These are phyloP conservation scores for Exophiala dermatitidis DNA, from an alignment of 2,329 filamentous ascomycete genomes.

Conservation along the genomic window DNA sequence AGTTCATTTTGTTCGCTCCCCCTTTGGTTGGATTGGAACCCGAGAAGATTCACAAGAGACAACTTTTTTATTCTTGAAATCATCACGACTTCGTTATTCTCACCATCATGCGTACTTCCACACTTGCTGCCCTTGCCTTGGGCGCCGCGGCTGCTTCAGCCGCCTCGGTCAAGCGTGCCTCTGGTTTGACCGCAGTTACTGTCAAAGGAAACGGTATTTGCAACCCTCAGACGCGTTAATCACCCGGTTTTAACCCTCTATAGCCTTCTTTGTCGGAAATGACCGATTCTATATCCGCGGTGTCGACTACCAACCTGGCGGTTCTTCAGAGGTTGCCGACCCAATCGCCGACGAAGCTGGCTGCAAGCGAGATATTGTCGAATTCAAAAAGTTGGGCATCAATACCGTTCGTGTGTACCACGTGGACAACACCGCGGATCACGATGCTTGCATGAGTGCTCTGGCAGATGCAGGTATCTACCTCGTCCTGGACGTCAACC, in stretches of 20 bases:
- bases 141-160: slow-evolving; percentile 43
- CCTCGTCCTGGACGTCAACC: slow-evolving; percentile 86
- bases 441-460: slow-evolving; percentile 77
- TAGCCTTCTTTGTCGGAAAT: slow-evolving; percentile 56
- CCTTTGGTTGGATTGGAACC: slow-evolving; percentile 3
- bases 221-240: not conserved
- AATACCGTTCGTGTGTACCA: slow-evolving; percentile 92
- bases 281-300: slow-evolving; percentile 49
- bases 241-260: slow-evolving; percentile 24
- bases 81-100: slow-evolving; percentile 2
- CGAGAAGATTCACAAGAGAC: not conserved
- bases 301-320: slow-evolving; percentile 60
- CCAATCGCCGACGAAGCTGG: slow-evolving; percentile 63
- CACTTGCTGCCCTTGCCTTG: slow-evolving; percentile 41
- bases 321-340: slow-evolving; percentile 57
- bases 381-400: slow-evolving; percentile 79
- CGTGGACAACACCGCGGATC: slow-evolving; percentile 74
- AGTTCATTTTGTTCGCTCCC: slow-evolving; percentile 9
- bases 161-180: slow-evolving; percentile 35
- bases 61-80: not conserved
- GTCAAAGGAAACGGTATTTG: slow-evolving; percentile 55
- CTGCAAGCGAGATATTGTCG: slow-evolving; percentile 71
- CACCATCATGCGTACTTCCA: slow-evolving; percentile 48
- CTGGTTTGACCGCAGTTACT: slow-evolving; percentile 48
- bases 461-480: slow-evolving; percentile 83